Evolutionary conservation across 176 grass and related monocot genomes (phyloP).

Genomic region (Tillandsia fasciculata): DNA sequence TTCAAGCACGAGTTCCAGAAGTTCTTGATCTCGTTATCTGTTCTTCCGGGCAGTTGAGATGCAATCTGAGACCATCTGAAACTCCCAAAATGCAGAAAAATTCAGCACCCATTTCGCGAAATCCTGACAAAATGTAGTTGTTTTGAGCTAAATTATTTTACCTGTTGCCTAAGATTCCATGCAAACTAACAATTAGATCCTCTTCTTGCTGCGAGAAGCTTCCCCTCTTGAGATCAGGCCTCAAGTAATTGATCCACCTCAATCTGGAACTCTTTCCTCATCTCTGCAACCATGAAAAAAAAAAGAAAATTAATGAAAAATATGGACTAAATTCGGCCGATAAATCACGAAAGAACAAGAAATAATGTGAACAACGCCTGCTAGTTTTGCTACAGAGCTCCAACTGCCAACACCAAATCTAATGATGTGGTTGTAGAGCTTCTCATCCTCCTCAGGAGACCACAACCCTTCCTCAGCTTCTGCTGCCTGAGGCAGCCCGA

Average conservation of each 20-base stretch:
- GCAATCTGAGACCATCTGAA: conserved; percentile 90
- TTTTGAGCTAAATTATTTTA: conserved; percentile 6
- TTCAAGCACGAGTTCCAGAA: conserved; percentile 91
- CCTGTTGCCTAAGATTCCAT: conserved; percentile 76
- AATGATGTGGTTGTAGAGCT: conserved; percentile 92
- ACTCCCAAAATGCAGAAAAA: neutral
- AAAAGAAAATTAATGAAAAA: neutral
- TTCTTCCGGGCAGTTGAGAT: conserved; percentile 69
- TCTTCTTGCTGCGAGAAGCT: conserved; percentile 93
- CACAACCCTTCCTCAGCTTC: conserved; percentile 81
- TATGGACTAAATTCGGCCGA: neutral
- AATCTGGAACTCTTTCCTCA: conserved; percentile 90
- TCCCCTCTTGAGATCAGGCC: conserved; percentile 78
- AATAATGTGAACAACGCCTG: conserved; percentile 29
- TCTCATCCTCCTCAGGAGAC: conserved; percentile 91
- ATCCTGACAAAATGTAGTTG: neutral
- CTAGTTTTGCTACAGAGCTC: conserved; percentile 80
- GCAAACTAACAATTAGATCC: conserved; percentile 60
- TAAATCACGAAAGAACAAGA: neutral
- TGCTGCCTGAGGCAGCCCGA: conserved; percentile 38
- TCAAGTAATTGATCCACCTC: conserved; percentile 88
- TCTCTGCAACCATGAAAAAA: conserved; percentile 61
- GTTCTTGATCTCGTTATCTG: conserved; percentile 94
- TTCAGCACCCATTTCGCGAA: neutral
- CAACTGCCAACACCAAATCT: conserved; percentile 76